phyloP scores from a whole-genome alignment of 192 early-diverging fungal species.

The Coemansia sp. region DNA sequence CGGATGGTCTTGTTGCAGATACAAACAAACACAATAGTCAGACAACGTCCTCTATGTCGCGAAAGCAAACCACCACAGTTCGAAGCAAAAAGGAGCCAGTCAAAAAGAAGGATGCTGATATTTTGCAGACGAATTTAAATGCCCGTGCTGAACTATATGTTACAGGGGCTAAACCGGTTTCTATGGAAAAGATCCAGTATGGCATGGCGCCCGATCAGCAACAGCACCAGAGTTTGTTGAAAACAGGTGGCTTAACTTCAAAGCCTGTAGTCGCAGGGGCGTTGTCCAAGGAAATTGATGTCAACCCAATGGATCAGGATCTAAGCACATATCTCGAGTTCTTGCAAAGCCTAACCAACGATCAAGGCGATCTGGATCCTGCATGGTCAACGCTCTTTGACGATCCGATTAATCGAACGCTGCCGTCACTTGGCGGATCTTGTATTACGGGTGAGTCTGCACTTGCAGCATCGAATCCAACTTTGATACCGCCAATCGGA shows the following conservation, averaged over 20 bases:
- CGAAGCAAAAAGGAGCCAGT: background rate
- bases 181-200: background rate
- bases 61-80: background rate
- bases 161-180: background rate
- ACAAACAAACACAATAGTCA: background rate
- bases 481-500: background rate
- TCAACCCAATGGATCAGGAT: conserved; percentile 33
- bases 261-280: background rate
- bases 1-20: background rate
- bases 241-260: background rate
- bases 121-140: background rate
- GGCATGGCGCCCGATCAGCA: background rate
- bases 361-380: conserved; percentile 21
- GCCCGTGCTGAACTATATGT: background rate
- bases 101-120: background rate
- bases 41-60: background rate
- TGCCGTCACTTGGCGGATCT: background rate
- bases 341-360: conserved; percentile 37
- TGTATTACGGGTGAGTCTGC: background rate
- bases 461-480: background rate
- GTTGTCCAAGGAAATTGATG: background rate
- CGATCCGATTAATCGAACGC: conserved; percentile 3
- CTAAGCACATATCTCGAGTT: conserved; percentile 45
- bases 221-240: background rate
- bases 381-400: conserved; percentile 43